Base-by-base conservation (phyloP, 768 basidiomycete species). In the Boletales sp. region DNA sequence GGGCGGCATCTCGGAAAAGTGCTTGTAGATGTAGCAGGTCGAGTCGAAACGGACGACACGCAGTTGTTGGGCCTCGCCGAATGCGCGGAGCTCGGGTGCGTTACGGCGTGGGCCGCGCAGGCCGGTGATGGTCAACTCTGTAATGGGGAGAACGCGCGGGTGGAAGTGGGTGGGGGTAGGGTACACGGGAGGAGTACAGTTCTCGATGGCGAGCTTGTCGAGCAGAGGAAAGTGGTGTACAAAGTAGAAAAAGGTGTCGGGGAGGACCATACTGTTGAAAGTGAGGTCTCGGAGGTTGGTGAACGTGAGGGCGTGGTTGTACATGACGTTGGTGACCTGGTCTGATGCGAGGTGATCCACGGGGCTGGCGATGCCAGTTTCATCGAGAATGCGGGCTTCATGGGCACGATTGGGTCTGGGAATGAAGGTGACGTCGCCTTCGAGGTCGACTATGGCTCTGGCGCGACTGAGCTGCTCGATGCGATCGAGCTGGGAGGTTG, bases 1-100 rank as follows among this genome's bases (percentile, higher is more conserved):
- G 43, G 40, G 54, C 1, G 41, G 19, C 25, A 32, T 15, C 5
- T 56, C 52, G 8, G 39, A 56, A 55, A 58, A 67, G 38, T 58
- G 57, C 15, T 63, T 63, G 57, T 74, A 69, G 15, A 74, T 68
- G 39, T 71, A 69, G 17, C 71, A 71, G 2, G 68, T 71, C 60
- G 68, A 72, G 57, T 78, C 76, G 42, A 78, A 65, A 41, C 69
- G 70, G n/a, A 79, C 61, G n/a, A 65, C 62, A 13, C 66, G 70
- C 17, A 79, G 66, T 3, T 65, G 63, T 11, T 61, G 57, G 0
- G 67, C 74, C 32, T 68, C 65, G 18, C 67, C 71, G 35, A 77
- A 70, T 4, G 63, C 64, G 11, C 64, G 64, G 2, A 66, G 48
- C 25, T 61, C 63, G 5, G 59, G 58, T 10, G 51, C 47, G 13